These are phyloP conservation scores for Bauhinia variegata DNA, from an alignment of 306 rosid genomes.

Conservation along the genomic window DNA sequence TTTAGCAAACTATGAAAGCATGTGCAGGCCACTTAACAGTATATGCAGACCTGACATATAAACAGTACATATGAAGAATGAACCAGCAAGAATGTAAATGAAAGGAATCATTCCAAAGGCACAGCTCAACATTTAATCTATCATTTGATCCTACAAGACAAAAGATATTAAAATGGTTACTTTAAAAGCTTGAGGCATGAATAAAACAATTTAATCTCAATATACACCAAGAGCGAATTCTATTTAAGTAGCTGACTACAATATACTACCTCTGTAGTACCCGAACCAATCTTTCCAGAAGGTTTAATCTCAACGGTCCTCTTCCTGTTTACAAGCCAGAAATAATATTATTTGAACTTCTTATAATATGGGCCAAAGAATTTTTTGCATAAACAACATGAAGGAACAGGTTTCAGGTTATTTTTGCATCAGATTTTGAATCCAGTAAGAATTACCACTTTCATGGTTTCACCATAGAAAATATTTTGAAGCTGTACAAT, in stretches of 20 bases:
- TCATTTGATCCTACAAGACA: neutral
- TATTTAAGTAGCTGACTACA: neutral
- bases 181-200: conserved; percentile 1
- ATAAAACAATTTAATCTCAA: conserved; percentile 4
- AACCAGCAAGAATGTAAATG: neutral
- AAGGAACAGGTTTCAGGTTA: conserved; percentile 6
- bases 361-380: conserved; percentile 20
- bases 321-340: conserved; percentile 67
- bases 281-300: conserved; percentile 82
- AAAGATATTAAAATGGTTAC: conserved; percentile 11
- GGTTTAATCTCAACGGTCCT: conserved; percentile 68
- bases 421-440: conserved; percentile 11
- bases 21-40: conserved; percentile 20
- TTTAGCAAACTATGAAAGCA: conserved; percentile 31
- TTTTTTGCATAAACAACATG: neutral
- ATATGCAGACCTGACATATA: neutral
- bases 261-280: conserved; percentile 77
- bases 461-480: conserved; percentile 5
- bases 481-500: conserved; percentile 1
- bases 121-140: too few relatives aligned
- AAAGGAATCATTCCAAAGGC: neutral
- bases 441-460: conserved; percentile 15
- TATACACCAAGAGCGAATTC: neutral
- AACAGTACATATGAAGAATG: conserved; percentile 4
- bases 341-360: conserved; percentile 32